phyloP scores from a whole-genome alignment of 108 stramenopile species.

The Cyclotella baltica region DNA sequence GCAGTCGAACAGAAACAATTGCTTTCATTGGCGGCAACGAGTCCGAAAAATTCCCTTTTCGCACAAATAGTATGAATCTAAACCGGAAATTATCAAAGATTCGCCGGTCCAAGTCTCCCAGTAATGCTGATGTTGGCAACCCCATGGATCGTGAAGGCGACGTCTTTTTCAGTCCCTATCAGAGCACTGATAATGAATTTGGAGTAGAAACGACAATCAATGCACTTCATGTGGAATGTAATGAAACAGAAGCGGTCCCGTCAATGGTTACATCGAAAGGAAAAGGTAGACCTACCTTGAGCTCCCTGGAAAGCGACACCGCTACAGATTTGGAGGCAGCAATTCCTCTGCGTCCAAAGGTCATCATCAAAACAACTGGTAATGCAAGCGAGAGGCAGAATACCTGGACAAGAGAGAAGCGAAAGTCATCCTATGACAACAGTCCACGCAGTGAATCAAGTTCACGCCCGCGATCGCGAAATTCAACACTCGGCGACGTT shows the following conservation, averaged over 20 bases:
- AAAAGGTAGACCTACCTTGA: not conserved
- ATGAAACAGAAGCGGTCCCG: no score
- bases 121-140: no score
- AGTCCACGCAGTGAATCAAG: not conserved
- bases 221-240: no score
- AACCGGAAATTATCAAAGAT: conserved; percentile 1
- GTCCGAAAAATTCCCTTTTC: not conserved
- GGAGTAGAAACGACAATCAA: not conserved
- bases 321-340: conserved; percentile 3
- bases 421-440: not conserved
- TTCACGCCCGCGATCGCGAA: not conserved
- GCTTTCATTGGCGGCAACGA: not conserved
- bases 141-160: conserved; percentile 14
- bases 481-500: not conserved
- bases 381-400: not conserved
- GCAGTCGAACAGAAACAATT: no score
- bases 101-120: conserved; percentile 7
- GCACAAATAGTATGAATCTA: not conserved
- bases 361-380: not conserved
- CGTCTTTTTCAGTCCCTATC: conserved; percentile 20
- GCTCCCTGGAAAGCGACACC: not conserved
- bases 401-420: conserved; percentile 11
- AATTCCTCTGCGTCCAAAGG: not conserved
- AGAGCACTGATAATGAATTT: conserved; percentile 1
- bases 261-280: no score